Conservation (phyloP, 1,284 basidiomycete species). For the Serendipita sp. region DNA sequence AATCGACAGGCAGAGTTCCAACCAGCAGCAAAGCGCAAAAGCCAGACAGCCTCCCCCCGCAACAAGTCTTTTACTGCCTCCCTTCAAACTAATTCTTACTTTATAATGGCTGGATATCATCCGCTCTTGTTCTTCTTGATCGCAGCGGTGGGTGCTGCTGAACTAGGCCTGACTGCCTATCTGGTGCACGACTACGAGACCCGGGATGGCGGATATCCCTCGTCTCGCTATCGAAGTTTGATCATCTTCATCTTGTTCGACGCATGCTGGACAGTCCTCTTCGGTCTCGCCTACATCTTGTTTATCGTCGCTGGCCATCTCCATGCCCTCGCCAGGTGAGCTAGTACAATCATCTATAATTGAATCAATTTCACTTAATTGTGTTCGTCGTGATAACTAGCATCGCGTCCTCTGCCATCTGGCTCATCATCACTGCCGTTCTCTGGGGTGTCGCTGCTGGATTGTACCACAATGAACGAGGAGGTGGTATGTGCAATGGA, state of each 20-base stretch:
- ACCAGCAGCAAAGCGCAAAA: too few species aligned
- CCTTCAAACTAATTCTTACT: too few species aligned
- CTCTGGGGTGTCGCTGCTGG: constrained; percentile 58
- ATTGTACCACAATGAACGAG: constrained; percentile 44
- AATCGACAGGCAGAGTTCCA: too few species aligned
- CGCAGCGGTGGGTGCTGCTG: constrained; percentile 47
- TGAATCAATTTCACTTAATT: not conserved
- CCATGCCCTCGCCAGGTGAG: constrained; percentile 42
- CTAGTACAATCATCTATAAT: not conserved
- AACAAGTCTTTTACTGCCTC: too few species aligned
- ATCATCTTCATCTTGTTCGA: constrained; percentile 21
- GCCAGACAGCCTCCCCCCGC: too few species aligned
- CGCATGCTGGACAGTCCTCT: constrained; percentile 55
- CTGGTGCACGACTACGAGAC: constrained; percentile 48
- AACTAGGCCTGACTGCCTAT: constrained; percentile 56
- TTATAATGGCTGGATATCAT: constrained; percentile 28
- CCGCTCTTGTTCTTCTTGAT: constrained; percentile 57
- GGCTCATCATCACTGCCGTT: constrained; percentile 46
- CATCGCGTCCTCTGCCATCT: constrained; percentile 59
- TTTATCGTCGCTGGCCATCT: constrained; percentile 52
- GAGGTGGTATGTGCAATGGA: constrained; percentile 42
- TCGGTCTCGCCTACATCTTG: constrained; percentile 49
- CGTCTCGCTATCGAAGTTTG: constrained; percentile 40
- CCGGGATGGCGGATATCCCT: constrained; percentile 43
- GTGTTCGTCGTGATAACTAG: constrained; percentile 14